Evolutionary conservation across 192 early-diverging fungal species (phyloP), one percentile per base, ranked within the genome.

Genomic region (Gryganskiella cystojenkinii): DNA sequence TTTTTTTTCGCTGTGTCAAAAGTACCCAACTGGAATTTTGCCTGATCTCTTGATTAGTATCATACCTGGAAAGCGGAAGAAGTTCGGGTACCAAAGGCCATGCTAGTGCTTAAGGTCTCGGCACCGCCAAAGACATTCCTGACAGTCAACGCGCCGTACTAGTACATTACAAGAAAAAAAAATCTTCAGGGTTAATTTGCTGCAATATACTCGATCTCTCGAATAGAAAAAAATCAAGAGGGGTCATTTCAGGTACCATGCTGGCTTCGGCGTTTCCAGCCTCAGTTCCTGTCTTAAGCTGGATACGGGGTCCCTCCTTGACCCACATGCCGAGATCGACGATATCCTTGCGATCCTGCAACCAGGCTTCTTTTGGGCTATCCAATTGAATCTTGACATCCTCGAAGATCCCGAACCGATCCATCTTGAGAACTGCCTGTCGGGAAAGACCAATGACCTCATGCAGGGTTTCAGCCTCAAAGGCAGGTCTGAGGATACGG

Each of bases 111-210:
- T 7, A 96, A 62, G 20, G 86, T 83, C 80, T 99, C 98, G 27
- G 89, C 98, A 24, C 90, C 92, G 22, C 98, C 98, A 81, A 95
- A 93, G 3, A 91, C 86, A 64, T 99, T 98, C 56, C 91, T 86
- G 27, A 98, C 52, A 33, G 86, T 88, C 33, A 91, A 79, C 0
- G 94, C 88, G 9, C 72, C 62, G 47, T 83, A 71, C 81, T 82
- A 79, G 19, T 25, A 45, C 49, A 10, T 30, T n/a, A 56, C 19
- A 57, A 57, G 33, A 20, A 40, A 19, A 63, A 47, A 27, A 24
- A n/a, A n/a, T n/a, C n/a, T n/a, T n/a, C n/a, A n/a, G 40, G 10
- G 2, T 30, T 42, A 40, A 43, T 15, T 10, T 19, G 10, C 27
- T 19, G 10, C 0, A 11, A 13, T 3, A 13, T 49, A 25, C n/a